Conservation (phyloP, 2,329 filamentous ascomycete species). For the Colletotrichum melonis region DNA sequence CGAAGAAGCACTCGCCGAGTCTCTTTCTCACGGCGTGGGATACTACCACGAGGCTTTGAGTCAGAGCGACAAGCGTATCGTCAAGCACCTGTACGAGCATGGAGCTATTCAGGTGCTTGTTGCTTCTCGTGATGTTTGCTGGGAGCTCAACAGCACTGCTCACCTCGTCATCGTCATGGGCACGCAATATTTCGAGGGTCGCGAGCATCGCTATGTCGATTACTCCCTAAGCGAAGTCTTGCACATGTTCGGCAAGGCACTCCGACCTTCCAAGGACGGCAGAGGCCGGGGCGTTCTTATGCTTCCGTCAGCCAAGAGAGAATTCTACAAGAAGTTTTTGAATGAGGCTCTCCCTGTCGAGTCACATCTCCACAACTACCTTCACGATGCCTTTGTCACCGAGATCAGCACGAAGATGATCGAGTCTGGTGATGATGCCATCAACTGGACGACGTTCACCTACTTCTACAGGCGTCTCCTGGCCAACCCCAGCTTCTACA, state of each 20-base stretch:
- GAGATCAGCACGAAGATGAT: slow-evolving; percentile 98
- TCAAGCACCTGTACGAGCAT: slow-evolving; percentile 89
- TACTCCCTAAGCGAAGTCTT: slow-evolving; percentile 94
- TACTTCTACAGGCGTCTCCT: slow-evolving; percentile 97
- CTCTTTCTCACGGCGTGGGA: slow-evolving; percentile 91
- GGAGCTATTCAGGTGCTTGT: slow-evolving; percentile 89
- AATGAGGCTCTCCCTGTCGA: slow-evolving; percentile 96
- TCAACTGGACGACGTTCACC: slow-evolving; percentile 98
- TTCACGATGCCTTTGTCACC: slow-evolving; percentile 96
- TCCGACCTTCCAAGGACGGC: slow-evolving; percentile 81
- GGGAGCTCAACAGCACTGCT: slow-evolving; percentile 89
- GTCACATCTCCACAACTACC: slow-evolving; percentile 89
- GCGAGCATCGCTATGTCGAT: slow-evolving; percentile 96
- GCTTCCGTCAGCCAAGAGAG: slow-evolving; percentile 92
- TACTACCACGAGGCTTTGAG: slow-evolving; percentile 97
- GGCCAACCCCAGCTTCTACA: slow-evolving; percentile 97
- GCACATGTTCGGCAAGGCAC: slow-evolving; percentile 97
- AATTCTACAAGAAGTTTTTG: slow-evolving; percentile 99
- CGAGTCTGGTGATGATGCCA: slow-evolving; percentile 93
- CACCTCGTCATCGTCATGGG: slow-evolving; percentile 97
- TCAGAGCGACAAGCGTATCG: slow-evolving; percentile 90
- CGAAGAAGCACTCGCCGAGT: slow-evolving; percentile 88
- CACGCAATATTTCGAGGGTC: slow-evolving; percentile 96
- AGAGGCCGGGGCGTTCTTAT: slow-evolving; percentile 93
- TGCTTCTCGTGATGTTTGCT: slow-evolving; percentile 87